Evolutionary conservation across 768 basidiomycete genomes (phyloP), one percentile per base, ranked within the genome.

Genomic region (Boletellus emodensis): DNA sequence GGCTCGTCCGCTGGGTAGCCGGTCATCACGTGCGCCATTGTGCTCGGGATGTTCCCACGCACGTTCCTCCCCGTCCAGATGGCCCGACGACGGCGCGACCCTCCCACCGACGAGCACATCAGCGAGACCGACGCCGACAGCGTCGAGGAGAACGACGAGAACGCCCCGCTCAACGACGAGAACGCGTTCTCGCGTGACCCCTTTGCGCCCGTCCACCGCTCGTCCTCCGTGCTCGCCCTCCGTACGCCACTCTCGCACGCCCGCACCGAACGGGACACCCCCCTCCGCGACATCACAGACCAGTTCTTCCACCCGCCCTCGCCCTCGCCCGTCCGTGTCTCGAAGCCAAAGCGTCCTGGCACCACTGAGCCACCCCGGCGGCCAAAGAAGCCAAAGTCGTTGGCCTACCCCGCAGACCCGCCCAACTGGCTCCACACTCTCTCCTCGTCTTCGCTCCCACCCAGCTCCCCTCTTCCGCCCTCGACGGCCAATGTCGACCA

Each of bases 271-370:
- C 57, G 54, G 3, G 62, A 67, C 18, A 46, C 49, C 14, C 46
- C 57, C 0, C 67, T 69, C 30, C 63, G 65, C 38, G 66, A 67
- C 49, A 67, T 69, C 38, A 67, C 66, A 3, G 66, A 69, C 56
- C 65, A 67, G 51, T 67, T 67, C 50, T 67, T 69, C 26, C 67
- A 69, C 32, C 66, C 66, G 17, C 65, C 67, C 2, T 65, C 66
- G 0, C 66, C 66, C 3, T 69, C 66, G 0, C 66, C 66, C 10
- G 33, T 65, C 10, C 64, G 61, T 44, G 26, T 56, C n/a, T 54
- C 58, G 0, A 65, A 63, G 5, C 53, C 56, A 12, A 65, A 60
- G 24, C 53, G 46, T 11, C 17, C 59, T 3, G 48, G 51, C 0
- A 49, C 54, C 39, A 24, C 49, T 11, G 67, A 69, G 34, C 67